Base-by-base conservation (phyloP, 129 eudicot genomes). In the Pseudognaphalium luteoalbum region DNA sequence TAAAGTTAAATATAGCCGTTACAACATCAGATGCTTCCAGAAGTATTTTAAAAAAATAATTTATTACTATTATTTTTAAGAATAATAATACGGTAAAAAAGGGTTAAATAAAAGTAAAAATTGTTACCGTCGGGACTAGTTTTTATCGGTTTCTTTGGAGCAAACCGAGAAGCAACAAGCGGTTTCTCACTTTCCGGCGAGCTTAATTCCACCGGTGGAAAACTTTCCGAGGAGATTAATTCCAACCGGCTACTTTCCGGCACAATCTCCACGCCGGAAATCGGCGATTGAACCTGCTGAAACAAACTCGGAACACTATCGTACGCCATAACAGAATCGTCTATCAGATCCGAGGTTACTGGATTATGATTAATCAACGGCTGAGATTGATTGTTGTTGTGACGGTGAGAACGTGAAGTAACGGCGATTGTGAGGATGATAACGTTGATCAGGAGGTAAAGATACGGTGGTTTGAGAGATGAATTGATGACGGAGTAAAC, bases 361-460 rank as follows among this genome's bases (percentile, higher is more conserved):
- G 64, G 39, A 39, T 64, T 41, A 41, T 6, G 15, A 62, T 28
- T 6, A 30, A 68, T 44, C 29, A 65, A 44, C 22, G 76, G 89
- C 64, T 80, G 80, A 22, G 82, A 60, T 3, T 72, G 80, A 25
- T 58, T 50, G 34, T 34, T 41, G 70, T 22, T 41, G 42, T 30
- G 57, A 47, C 7, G 14, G 77, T 76, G 81, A 73, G 80, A 83
- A 62, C 83, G 83, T 4, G 94, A 84, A 11, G 90, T 30, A 73
- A 78, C 86, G 74, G 63, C 84, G 78, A 88, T 86, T 62, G 88
- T 83, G 76, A 91, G 72, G 76, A 88, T 88, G 69, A 91, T 91
- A 10, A 80, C 81, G 81, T 91, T 88, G 79, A 88, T 72, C 17
- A 91, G 54, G 28, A 91, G 58, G 81, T 86, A 91, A 28, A 88